Evolutionary conservation across 768 basidiomycete genomes (phyloP), one percentile per base, ranked within the genome.

Genomic region (Lactifluus piperatus): DNA sequence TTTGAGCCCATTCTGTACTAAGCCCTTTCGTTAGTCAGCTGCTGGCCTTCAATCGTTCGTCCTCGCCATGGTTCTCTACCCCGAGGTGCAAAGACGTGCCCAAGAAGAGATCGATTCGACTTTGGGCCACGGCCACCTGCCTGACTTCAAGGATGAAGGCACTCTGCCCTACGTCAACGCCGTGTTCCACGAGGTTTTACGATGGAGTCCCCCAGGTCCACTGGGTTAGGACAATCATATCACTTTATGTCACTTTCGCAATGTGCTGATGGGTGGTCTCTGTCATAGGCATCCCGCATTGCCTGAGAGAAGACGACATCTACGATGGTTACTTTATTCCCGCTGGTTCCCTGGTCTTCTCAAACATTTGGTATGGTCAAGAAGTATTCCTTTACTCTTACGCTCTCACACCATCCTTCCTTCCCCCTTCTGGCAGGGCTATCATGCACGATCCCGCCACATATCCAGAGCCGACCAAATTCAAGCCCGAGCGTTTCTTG

Each of bases 51-150:
- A 50, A 13, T 56, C 62, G 2, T 72, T 73, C 54, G 29, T 73
- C 16, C 58, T 72, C 3, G 69, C 68, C n/a, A 70, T 73, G 70
- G 63, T 66, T 7, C 58, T 70, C 14, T 57, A 72, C 49, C 73
- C 72, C 0, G 62, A 68, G 2, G 61, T 60, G 10, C 72, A 71
- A 48, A 54, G 20, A 26, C 58, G 65, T 45, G 71, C 68, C 3
- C 73, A 71, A 51, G 67, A 54, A 50, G 73, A 72, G 59, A 62
- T 73, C 5, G 71, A 74, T 60, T 52, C 53, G 3, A 50, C 58
- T 3, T 43, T 58, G 26, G 56, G 53, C 44, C 48, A 34, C 4
- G 56, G 24, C 24, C 44, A 45, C 52, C 49, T 58, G 20, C 53
- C 57, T 2, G 34, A 39, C 16, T 51, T 55, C 32, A 54, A 27